Conservation (phyloP, 2,329 filamentous ascomycete species). For the Calonectria crousiana region DNA sequence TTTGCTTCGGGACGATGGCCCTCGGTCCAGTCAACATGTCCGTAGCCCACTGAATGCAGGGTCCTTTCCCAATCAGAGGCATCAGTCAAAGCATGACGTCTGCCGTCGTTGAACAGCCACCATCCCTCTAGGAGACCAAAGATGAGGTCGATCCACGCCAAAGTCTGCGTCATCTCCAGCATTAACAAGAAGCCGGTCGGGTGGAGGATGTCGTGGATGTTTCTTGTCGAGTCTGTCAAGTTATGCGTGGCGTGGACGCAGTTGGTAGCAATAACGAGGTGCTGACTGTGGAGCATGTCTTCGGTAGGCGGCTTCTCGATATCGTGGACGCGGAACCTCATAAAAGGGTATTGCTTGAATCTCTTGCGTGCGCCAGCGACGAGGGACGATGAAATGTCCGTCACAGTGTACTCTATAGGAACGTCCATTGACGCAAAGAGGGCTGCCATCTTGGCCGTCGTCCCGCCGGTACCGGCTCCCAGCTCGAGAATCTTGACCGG, state of each 20-base stretch:
- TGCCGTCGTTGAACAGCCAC: conserved; percentile 20
- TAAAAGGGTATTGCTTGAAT: conserved; percentile 10
- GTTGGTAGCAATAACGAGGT: conserved; percentile 18
- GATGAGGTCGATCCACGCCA: neutral
- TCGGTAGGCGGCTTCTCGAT: conserved; percentile 5
- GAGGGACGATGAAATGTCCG: conserved; percentile 11
- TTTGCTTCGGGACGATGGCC: conserved; percentile 1
- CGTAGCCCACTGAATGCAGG: neutral
- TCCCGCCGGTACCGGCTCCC: conserved; percentile 11
- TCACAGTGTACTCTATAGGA: conserved; percentile 11
- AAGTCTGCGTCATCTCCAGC: conserved; percentile 7
- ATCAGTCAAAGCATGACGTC: neutral
- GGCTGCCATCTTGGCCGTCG: neutral
- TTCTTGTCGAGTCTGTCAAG: neutral
- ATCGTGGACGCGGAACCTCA: conserved; percentile 5
- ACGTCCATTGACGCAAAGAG: neutral
- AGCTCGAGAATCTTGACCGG: conserved; percentile 10
- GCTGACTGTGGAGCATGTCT: neutral
- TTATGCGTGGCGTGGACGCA: conserved; percentile 12
- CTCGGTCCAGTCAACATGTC: conserved; percentile 20
- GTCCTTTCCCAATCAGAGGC: neutral
- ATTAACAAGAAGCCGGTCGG: conserved; percentile 15
- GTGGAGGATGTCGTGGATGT: neutral
- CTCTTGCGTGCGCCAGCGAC: neutral
- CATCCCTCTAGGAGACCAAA: conserved; percentile 19